Evolutionary conservation across 2,329 filamentous ascomycete species (phyloP).

Genomic region (Aureobasidium namibiae): DNA sequence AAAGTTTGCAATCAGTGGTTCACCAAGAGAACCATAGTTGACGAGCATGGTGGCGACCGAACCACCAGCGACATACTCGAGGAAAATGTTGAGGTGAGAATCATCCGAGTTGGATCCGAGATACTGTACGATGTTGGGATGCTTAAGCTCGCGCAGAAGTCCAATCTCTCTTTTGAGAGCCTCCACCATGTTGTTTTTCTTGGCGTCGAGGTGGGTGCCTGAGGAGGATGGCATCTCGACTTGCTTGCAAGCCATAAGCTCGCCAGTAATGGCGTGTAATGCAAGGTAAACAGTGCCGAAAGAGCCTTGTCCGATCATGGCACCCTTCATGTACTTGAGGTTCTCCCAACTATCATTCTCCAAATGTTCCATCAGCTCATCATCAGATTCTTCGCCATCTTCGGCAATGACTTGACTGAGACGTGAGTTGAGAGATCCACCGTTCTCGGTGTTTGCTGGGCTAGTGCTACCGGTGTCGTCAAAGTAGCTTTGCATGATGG

Average conservation of each 20-base stretch:
- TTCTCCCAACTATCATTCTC: slow-evolving; percentile 92
- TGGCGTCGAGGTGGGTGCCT: slow-evolving; percentile 69
- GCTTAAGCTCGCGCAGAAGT: slow-evolving; percentile 84
- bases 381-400: slow-evolving; percentile 85
- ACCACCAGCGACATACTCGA: slow-evolving; percentile 95
- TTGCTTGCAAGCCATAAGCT: slow-evolving; percentile 97
- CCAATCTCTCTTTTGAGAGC: slow-evolving; percentile 95
- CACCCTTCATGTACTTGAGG: slow-evolving; percentile 99
- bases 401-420: slow-evolving; percentile 78
- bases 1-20: slow-evolving; percentile 91
- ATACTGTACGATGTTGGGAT: slow-evolving; percentile 97
- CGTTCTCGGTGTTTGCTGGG: slow-evolving; percentile 44
- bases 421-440: slow-evolving; percentile 69
- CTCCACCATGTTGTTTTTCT: slow-evolving; percentile 97
- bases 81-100: slow-evolving; percentile 95
- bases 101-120: slow-evolving; percentile 88
- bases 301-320: slow-evolving; percentile 90
- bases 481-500: slow-evolving; percentile 68
- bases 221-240: slow-evolving; percentile 81
- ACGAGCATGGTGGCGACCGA: slow-evolving; percentile 98
- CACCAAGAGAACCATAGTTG: slow-evolving; percentile 90
- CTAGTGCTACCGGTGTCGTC: slow-evolving; percentile 70
- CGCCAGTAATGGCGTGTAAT: slow-evolving; percentile 88
- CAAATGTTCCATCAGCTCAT: slow-evolving; percentile 82
- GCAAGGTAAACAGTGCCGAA: slow-evolving; percentile 95